A percentile compares a stretch with the other conserved stretches of the same genome.
Conservation (phyloP, 805 yeast genomes). For the Yueomyces sp. region DNA sequence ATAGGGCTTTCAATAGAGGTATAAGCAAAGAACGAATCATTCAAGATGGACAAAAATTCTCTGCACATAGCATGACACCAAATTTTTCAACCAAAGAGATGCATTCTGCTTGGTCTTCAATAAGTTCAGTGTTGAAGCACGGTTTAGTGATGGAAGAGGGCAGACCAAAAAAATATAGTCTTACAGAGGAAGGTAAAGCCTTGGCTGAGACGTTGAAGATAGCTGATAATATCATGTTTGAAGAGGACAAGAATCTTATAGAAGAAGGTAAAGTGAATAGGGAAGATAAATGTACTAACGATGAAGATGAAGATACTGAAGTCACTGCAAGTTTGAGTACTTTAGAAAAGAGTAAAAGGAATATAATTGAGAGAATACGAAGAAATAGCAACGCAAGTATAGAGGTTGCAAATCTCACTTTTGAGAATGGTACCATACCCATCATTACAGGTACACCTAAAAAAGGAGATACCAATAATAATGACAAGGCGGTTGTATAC, state of each 20-base stretch:
- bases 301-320: constrained; percentile 4
- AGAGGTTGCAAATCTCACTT: neutral
- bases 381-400: neutral
- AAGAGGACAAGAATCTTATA: constrained; percentile 3
- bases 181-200: constrained; percentile 58
- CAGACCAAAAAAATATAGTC: constrained; percentile 42
- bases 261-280: neutral
- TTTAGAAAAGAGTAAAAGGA: neutral
- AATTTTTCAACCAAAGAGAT: constrained; percentile 50
- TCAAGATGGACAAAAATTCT: constrained; percentile 37
- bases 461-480: neutral
- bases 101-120: constrained; percentile 65
- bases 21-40: constrained; percentile 49
- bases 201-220: constrained; percentile 44
- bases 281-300: constrained; percentile 1
- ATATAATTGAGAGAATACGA: neutral
- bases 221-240: constrained; percentile 29
- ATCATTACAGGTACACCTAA: neutral
- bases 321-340: constrained; percentile 12
- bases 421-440: neutral
- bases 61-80: constrained; percentile 42
- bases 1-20: constrained; percentile 40
- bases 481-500: neutral
- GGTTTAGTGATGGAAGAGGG: constrained; percentile 44
- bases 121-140: constrained; percentile 47